phyloP scores from a whole-genome alignment of 1,284 basidiomycete genomes.

The Sanghuangporus weigelae region DNA sequence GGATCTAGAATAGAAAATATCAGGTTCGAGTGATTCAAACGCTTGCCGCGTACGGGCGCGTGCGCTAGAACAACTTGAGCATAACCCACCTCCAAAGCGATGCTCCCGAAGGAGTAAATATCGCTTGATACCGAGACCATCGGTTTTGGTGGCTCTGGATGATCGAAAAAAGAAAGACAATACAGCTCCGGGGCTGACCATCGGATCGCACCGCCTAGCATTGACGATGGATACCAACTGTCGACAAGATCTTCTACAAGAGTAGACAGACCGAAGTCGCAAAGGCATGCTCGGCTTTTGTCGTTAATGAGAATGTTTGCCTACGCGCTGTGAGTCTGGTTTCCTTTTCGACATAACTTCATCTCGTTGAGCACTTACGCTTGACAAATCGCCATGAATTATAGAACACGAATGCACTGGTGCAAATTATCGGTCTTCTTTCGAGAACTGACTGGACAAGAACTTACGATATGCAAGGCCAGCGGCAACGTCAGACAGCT shows the following conservation, averaged over 20 bases:
- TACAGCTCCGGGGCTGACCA: conserved; percentile 31
- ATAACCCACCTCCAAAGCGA: conserved; percentile 24
- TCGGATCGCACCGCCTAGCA: conserved; percentile 28
- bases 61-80: neutral
- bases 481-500: conserved; percentile 9
- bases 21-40: neutral
- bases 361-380: conserved; percentile 1
- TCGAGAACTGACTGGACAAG: neutral
- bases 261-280: conserved; percentile 35
- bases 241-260: conserved; percentile 30
- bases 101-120: conserved; percentile 27
- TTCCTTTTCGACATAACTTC: no score
- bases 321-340: neutral
- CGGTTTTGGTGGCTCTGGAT: conserved; percentile 18
- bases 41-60: neutral
- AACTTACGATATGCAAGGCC: conserved; percentile 11
- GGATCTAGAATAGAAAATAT: conserved; percentile 33
- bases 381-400: conserved; percentile 15
- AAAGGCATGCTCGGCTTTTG: conserved; percentile 24
- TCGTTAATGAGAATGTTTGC: conserved; percentile 31
- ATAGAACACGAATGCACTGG: conserved; percentile 15
- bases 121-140: conserved; percentile 22
- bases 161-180: conserved; percentile 17
- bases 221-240: conserved; percentile 27
- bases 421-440: neutral